Percentiles rank a stretch among this genome's conserved stretches.
These are phyloP conservation scores for Wickerhamiella infanticola DNA, from an alignment of 1,139 yeast genomes.

Conservation along the genomic window DNA sequence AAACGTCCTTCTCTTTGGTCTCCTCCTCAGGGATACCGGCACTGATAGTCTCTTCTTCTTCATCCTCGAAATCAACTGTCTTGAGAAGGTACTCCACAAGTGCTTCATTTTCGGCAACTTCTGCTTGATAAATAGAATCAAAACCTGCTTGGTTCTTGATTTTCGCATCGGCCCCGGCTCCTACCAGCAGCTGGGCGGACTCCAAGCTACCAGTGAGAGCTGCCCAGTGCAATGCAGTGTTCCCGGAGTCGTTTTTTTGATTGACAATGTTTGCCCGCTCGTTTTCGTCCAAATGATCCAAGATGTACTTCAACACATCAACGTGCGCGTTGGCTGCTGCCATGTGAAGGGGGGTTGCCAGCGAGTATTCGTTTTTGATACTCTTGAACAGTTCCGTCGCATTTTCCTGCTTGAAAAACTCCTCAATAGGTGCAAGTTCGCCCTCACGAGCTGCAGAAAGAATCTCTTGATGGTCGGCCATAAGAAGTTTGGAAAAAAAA, in stretches of 20 bases:
- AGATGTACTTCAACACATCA: conserved; percentile 47
- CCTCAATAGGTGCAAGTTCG: conserved; percentile 57
- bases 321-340: conserved; percentile 88
- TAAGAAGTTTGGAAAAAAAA: conserved; percentile 1
- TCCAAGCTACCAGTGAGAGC: conserved; percentile 71
- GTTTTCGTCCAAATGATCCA: conserved; percentile 30
- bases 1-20: conserved; percentile 16
- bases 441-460: conserved; percentile 78
- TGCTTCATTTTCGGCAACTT: conserved; percentile 30
- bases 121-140: conserved; percentile 83
- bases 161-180: conserved; percentile 71
- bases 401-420: conserved; percentile 34
- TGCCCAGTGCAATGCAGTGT: conserved; percentile 95
- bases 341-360: conserved; percentile 76
- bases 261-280: conserved; percentile 39
- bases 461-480: conserved; percentile 22
- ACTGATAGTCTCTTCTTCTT: conserved; percentile 25
- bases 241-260: conserved; percentile 60
- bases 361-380: conserved; percentile 47
- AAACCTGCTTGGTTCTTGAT: conserved; percentile 58
- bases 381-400: conserved; percentile 23
- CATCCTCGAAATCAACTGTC: conserved; percentile 58
- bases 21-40: conserved; percentile 23
- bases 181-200: conserved; percentile 54
- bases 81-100: conserved; percentile 46